These are phyloP conservation scores for Kuraishia hungarica DNA, from an alignment of 805 yeast species.

Conservation along the genomic window DNA sequence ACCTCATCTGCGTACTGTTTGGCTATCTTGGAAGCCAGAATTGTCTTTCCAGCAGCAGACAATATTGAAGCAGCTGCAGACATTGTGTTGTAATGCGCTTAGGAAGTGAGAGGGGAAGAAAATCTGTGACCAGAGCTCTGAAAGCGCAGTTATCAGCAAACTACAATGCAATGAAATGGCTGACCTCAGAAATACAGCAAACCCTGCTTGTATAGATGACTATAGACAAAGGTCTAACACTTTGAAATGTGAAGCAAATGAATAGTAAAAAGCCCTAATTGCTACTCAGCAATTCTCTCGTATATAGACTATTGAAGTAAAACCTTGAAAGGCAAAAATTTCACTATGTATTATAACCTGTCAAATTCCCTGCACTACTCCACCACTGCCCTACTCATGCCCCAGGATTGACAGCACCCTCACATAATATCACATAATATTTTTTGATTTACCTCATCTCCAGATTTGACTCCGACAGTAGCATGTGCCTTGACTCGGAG, in stretches of 20 bases:
- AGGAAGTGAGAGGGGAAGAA: background rate
- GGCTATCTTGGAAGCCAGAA: conserved; percentile 82
- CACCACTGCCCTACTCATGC: background rate
- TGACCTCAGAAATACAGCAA: background rate
- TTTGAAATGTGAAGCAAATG: background rate
- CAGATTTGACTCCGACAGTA: conserved; percentile 1
- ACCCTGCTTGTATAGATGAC: background rate
- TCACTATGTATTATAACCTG: background rate
- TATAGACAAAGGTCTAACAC: background rate
- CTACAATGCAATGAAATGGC: no score
- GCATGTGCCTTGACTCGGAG: background rate
- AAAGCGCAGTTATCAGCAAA: no score
- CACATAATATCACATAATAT: background rate
- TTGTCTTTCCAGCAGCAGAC: conserved; percentile 58
- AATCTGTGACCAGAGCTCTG: no score
- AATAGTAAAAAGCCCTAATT: no score
- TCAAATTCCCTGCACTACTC: background rate
- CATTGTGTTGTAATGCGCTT: background rate
- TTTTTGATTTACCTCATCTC: background rate
- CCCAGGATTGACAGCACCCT: background rate
- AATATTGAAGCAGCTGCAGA: background rate
- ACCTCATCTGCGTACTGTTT: conserved; percentile 75
- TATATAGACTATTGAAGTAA: background rate
- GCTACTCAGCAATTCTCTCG: no score
- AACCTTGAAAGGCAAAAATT: background rate